phyloP scores from a whole-genome alignment of 1,139 yeast species.

The Taiozyma onychis region DNA sequence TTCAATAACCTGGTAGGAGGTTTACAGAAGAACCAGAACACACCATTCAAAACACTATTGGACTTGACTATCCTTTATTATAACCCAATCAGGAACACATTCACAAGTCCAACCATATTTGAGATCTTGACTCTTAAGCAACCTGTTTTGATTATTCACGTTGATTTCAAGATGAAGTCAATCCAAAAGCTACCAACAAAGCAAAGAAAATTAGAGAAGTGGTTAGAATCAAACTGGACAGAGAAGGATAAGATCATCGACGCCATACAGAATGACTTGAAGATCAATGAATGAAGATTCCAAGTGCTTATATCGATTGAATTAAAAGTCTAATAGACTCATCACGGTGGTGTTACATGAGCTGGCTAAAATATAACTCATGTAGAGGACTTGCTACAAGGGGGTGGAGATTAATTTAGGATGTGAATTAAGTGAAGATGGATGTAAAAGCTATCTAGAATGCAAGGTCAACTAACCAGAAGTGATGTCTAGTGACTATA shows the following conservation, averaged over 20 bases:
- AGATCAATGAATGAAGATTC: conserved; percentile 5
- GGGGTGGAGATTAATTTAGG: no score
- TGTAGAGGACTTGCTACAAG: no score
- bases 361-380: no score
- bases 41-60: conserved; percentile 33
- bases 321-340: no score
- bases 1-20: conserved; percentile 38
- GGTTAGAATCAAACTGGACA: conserved; percentile 70
- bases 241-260: conserved; percentile 51
- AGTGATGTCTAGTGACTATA: conserved; percentile 21
- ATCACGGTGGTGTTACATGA: no score
- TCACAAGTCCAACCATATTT: conserved; percentile 46
- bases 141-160: conserved; percentile 37
- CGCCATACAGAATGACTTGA: conserved; percentile 30
- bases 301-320: not conserved
- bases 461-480: not conserved
- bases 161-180: conserved; percentile 44
- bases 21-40: conserved; percentile 15
- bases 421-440: not conserved
- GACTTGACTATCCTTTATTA: conserved; percentile 46
- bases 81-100: conserved; percentile 29
- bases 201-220: conserved; percentile 52
- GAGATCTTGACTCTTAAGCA: conserved; percentile 44
- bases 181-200: conserved; percentile 47
- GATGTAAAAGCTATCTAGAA: not conserved